phyloP scores from a whole-genome alignment of 345 rosid species.

The Abelmoschus esculentus region DNA sequence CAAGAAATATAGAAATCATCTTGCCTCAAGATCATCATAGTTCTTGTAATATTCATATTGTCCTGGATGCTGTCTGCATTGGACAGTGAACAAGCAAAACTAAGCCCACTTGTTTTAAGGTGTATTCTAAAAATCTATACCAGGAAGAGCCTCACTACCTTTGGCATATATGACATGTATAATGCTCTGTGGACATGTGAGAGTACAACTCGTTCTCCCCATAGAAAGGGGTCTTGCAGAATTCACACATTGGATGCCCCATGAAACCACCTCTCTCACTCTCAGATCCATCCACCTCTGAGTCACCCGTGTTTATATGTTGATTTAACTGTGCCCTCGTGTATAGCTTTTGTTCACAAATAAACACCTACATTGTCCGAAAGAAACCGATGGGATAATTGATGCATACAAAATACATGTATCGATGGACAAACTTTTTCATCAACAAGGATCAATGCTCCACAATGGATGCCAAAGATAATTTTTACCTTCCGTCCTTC shows the following conservation, averaged over 20 bases:
- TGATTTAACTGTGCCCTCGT: conserved; percentile 72
- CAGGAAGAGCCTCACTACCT: conserved; percentile 35
- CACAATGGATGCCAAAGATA: too few relatives aligned
- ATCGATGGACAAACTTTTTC: background rate
- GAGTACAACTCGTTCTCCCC: conserved; percentile 88
- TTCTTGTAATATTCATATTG: conserved; percentile 79
- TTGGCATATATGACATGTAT: conserved; percentile 88
- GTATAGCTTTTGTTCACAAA: conserved; percentile 87
- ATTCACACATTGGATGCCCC: conserved; percentile 94
- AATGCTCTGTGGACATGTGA: conserved; percentile 91
- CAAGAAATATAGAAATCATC: conserved; percentile 11
- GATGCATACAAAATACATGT: background rate
- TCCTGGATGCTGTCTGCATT: conserved; percentile 76
- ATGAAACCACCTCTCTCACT: conserved; percentile 92
- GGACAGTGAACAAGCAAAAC: conserved; percentile 1
- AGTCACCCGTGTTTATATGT: conserved; percentile 80
- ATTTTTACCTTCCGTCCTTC: conserved; percentile 84
- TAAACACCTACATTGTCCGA: conserved; percentile 51
- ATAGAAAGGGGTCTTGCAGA: conserved; percentile 78
- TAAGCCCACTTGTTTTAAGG: background rate
- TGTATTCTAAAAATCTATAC: background rate
- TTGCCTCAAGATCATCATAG: conserved; percentile 88
- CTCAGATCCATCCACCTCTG: conserved; percentile 93
- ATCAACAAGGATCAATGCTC: background rate
- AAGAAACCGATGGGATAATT: conserved; percentile 5